Evolutionary conservation across 768 basidiomycete species (phyloP).

Genomic region (Hypholoma fasciculare): DNA sequence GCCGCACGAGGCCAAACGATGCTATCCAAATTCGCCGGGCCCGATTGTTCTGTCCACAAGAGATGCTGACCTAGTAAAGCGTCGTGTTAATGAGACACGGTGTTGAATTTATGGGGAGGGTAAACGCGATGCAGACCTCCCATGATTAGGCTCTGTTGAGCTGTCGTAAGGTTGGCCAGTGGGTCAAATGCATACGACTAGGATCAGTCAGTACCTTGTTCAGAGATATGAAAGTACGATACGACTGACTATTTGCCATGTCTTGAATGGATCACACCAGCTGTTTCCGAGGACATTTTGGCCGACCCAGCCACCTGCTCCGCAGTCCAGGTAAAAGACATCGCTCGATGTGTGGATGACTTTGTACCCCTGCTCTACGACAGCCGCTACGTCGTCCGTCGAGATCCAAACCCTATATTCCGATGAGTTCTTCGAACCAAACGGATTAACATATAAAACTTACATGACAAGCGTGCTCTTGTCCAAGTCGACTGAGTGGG

Average conservation of each 20-base stretch:
- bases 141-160: slow-evolving; percentile 55
- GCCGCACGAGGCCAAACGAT: slow-evolving; percentile 75
- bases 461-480: slow-evolving; percentile 60
- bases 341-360: slow-evolving; percentile 74
- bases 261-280: slow-evolving; percentile 83
- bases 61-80: slow-evolving; percentile 52
- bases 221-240: neutral
- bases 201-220: neutral
- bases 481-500: slow-evolving; percentile 42
- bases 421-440: neutral
- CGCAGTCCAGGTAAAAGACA: slow-evolving; percentile 83
- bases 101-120: neutral
- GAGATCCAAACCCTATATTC: slow-evolving; percentile 68
- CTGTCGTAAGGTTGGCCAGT: slow-evolving; percentile 50
- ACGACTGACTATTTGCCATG: slow-evolving; percentile 65
- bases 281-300: slow-evolving; percentile 46
- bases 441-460: slow-evolving; percentile 16
- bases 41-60: slow-evolving; percentile 76
- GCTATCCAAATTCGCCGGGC: slow-evolving; percentile 63
- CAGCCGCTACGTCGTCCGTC: slow-evolving; percentile 53
- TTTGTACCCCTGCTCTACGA: slow-evolving; percentile 56
- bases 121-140: slow-evolving; percentile 47
- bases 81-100: neutral
- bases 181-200: slow-evolving; percentile 74
- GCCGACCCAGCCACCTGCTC: slow-evolving; percentile 71